Conservation (phyloP, 768 basidiomycete genomes). For the Termitomyces sp. region DNA sequence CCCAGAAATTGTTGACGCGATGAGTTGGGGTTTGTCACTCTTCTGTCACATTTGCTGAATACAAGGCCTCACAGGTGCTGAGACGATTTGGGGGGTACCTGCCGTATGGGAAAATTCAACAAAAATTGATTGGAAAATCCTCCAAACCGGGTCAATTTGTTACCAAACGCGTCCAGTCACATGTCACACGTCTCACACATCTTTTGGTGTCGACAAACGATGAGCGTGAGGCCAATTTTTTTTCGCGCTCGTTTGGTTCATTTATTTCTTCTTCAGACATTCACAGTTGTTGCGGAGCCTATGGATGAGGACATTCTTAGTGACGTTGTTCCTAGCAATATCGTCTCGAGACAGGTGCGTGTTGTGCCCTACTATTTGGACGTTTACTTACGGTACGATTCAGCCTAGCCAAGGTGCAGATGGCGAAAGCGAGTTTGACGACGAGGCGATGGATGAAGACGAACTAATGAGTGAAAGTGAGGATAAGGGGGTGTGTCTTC, state of each 20-base stretch:
- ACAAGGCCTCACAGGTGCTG: no score
- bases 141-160: neutral
- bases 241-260: neutral
- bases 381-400: slow-evolving; percentile 1
- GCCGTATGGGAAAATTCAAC: no score
- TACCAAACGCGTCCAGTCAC: slow-evolving; percentile 15
- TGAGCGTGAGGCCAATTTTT: slow-evolving; percentile 17
- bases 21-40: no score
- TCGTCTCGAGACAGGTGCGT: slow-evolving; percentile 80
- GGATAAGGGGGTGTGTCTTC: slow-evolving; percentile 26
- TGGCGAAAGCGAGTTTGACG: slow-evolving; percentile 71
- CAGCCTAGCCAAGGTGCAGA: slow-evolving; percentile 64
- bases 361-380: neutral
- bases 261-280: slow-evolving; percentile 21
- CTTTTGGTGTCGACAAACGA: slow-evolving; percentile 10
- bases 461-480: slow-evolving; percentile 54
- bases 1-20: no score
- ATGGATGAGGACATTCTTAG: slow-evolving; percentile 80
- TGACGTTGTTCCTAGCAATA: slow-evolving; percentile 87
- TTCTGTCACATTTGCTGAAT: no score
- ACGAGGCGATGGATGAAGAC: slow-evolving; percentile 53
- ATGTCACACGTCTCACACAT: slow-evolving; percentile 10
- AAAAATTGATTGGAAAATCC: neutral
- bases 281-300: slow-evolving; percentile 28
- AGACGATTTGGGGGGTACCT: no score